Conservation (phyloP, 2,329 filamentous ascomycete genomes). For the Trichoderma harzianum region DNA sequence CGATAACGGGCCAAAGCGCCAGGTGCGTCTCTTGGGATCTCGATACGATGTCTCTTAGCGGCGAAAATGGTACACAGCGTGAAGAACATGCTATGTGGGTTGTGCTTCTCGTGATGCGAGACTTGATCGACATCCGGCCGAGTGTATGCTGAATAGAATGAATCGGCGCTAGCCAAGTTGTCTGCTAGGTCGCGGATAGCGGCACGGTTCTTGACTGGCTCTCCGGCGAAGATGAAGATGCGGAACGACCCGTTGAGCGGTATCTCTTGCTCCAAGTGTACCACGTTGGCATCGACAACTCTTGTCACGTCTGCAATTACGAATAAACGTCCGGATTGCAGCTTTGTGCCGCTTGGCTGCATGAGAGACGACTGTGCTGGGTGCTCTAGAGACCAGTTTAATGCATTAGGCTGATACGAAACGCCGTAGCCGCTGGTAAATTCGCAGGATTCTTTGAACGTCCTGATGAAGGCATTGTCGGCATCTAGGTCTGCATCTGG, state of each 20-base stretch:
- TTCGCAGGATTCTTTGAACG: slow-evolving; percentile 87
- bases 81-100: slow-evolving; percentile 81
- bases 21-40: slow-evolving; percentile 70
- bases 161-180: slow-evolving; percentile 61
- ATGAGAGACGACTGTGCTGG: slow-evolving; percentile 68
- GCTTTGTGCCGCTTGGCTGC: slow-evolving; percentile 60
- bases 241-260: slow-evolving; percentile 86
- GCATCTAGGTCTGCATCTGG: slow-evolving; percentile 23
- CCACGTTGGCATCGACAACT: slow-evolving; percentile 83
- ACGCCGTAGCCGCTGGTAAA: slow-evolving; percentile 93
- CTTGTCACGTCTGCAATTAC: slow-evolving; percentile 78
- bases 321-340: slow-evolving; percentile 72
- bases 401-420: slow-evolving; percentile 72
- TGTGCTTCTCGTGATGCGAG: slow-evolving; percentile 75
- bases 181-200: slow-evolving; percentile 69
- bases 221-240: slow-evolving; percentile 81
- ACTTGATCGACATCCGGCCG: slow-evolving; percentile 60
- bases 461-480: slow-evolving; percentile 78
- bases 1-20: slow-evolving; percentile 69
- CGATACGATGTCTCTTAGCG: slow-evolving; percentile 62
- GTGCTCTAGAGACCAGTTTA: slow-evolving; percentile 80
- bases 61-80: slow-evolving; percentile 76
- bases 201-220: slow-evolving; percentile 52
- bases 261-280: slow-evolving; percentile 86
- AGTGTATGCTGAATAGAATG: slow-evolving; percentile 68